Evolutionary conservation across 768 basidiomycete genomes (phyloP).

Genomic region (Calocybe indica): DNA sequence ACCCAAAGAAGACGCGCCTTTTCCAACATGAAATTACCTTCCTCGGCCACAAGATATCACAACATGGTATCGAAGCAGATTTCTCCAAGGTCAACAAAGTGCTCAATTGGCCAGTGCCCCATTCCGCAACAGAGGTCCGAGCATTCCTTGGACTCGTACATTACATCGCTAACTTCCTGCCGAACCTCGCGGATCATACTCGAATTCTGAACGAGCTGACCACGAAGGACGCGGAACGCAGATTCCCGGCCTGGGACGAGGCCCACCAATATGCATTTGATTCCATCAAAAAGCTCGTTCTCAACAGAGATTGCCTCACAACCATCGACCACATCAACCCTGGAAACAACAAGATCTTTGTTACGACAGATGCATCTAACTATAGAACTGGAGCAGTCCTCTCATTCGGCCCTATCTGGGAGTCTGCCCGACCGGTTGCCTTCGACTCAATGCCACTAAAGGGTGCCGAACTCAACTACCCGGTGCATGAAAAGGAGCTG

Average conservation of each 20-base stretch:
- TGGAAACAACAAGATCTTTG: constrained; percentile 16
- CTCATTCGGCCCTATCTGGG: too few relatives aligned
- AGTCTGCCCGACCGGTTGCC: too few relatives aligned
- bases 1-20: too few relatives aligned
- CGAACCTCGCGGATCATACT: constrained; percentile 15
- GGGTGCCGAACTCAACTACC: too few relatives aligned
- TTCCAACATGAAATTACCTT: background rate
- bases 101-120: constrained; percentile 15
- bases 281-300: constrained; percentile 13
- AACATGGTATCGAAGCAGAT: background rate
- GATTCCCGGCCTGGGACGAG: constrained; percentile 6
- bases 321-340: constrained; percentile 18
- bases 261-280: constrained; percentile 9
- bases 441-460: too few relatives aligned
- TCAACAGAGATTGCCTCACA: constrained; percentile 13
- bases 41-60: constrained; percentile 7
- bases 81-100: constrained; percentile 10
- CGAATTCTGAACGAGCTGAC: constrained; percentile 6
- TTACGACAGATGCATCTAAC: constrained; percentile 14
- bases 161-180: constrained; percentile 15
- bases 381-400: too few relatives aligned
- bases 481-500: too few relatives aligned
- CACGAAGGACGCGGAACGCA: constrained; percentile 3
- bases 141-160: constrained; percentile 9
- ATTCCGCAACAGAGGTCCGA: constrained; percentile 8